phyloP scores from a whole-genome alignment of 73 alveolate species.

The Paramecium sonneborni region DNA sequence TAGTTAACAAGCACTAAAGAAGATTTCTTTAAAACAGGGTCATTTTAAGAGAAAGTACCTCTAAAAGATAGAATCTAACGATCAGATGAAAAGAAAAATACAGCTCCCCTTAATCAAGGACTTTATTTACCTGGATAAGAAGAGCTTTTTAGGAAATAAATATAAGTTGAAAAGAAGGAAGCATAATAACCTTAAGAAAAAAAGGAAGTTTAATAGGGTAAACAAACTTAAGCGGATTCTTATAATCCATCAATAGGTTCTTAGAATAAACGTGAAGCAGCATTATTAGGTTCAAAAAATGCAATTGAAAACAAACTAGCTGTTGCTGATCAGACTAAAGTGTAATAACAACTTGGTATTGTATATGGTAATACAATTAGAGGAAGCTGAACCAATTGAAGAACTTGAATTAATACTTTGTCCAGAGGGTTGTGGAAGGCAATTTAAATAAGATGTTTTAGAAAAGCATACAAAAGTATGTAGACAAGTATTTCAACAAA shows the following conservation, averaged over 20 bases:
- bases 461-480: slow-evolving; percentile 77
- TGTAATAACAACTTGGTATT: not conserved
- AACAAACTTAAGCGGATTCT: not conserved
- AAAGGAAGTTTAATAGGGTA: not conserved
- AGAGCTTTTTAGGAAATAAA: slow-evolving; percentile 23
- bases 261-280: slow-evolving; percentile 39
- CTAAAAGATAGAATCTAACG: slow-evolving; percentile 52
- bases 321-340: not conserved
- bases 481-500: slow-evolving; percentile 77
- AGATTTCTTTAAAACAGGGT: slow-evolving; percentile 22
- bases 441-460: slow-evolving; percentile 67
- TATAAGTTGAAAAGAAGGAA: slow-evolving; percentile 8
- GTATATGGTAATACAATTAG: not conserved
- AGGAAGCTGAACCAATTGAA: not conserved
- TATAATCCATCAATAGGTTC: slow-evolving; percentile 42
- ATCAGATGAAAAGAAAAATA: slow-evolving; percentile 51
- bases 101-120: not conserved
- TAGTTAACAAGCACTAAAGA: not conserved
- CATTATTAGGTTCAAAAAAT: slow-evolving; percentile 45
- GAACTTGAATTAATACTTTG: slow-evolving; percentile 54
- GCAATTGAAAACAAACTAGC: slow-evolving; percentile 19
- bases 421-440: slow-evolving; percentile 78
- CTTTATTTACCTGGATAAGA: slow-evolving; percentile 39
- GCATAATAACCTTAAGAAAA: not conserved
- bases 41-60: slow-evolving; percentile 49